A percentile compares a stretch with the other conserved stretches of the same genome.
Conservation (phyloP, 2,329 filamentous ascomycete genomes). For the Lecanicillium sp. region DNA sequence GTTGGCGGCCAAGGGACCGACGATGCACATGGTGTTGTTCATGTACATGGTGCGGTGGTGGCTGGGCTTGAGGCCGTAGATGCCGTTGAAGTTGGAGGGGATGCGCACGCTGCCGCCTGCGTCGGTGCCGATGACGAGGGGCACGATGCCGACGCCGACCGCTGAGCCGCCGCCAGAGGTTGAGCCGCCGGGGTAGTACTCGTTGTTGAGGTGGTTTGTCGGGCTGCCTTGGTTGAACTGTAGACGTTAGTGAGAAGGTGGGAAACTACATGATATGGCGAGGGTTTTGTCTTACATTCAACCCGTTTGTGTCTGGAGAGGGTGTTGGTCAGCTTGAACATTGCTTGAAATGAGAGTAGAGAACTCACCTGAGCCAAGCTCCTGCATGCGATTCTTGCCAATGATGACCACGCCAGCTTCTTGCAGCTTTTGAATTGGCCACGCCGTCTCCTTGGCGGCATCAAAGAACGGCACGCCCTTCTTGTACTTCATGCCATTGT, state of each 20-base stretch:
- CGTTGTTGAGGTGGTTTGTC: constrained; percentile 66
- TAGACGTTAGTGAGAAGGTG: constrained; percentile 29
- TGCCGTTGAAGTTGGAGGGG: constrained; percentile 66
- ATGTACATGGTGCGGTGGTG: constrained; percentile 60
- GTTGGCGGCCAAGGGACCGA: constrained; percentile 68
- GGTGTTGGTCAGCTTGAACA: constrained; percentile 2
- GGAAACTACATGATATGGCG: too few species aligned
- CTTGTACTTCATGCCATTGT: constrained; percentile 55
- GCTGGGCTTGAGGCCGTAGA: constrained; percentile 74
- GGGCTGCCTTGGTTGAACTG: constrained; percentile 55
- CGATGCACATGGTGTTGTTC: constrained; percentile 50
- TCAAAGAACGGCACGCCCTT: constrained; percentile 43
- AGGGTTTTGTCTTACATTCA: constrained; percentile 64
- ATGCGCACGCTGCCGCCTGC: constrained; percentile 71
- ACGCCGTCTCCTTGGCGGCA: constrained; percentile 49
- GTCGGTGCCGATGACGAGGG: constrained; percentile 69
- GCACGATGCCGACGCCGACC: constrained; percentile 61
- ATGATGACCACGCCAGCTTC: constrained; percentile 69
- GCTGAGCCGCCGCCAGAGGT: constrained; percentile 70
- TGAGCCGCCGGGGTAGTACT: constrained; percentile 75
- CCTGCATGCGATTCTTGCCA: constrained; percentile 75
- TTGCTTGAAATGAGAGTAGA: constrained; percentile 8
- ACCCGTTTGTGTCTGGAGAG: constrained; percentile 64
- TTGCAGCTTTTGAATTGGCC: constrained; percentile 64
- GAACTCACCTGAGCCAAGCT: constrained; percentile 61